Conservation (phyloP, 805 yeast species). For the Metschnikowia matae region DNA sequence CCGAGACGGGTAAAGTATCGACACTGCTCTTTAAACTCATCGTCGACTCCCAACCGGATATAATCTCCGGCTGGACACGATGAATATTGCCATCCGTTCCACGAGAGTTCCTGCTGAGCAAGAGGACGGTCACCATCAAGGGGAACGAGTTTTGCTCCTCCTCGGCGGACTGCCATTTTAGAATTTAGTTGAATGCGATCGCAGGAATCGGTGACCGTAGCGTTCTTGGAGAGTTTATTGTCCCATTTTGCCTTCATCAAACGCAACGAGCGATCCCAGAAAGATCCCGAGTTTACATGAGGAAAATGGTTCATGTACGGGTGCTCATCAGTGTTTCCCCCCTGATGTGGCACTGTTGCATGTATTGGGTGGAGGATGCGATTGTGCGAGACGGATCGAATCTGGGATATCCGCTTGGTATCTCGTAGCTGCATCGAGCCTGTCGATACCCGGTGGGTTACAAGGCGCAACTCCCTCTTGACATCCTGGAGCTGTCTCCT, state of each 20-base stretch:
- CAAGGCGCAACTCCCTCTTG: neutral
- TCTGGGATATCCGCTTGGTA: neutral
- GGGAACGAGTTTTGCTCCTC: conserved; percentile 29
- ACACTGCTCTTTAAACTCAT: conserved; percentile 20
- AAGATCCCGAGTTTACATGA: no score
- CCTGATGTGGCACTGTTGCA: neutral
- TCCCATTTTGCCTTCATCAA: conserved; percentile 9
- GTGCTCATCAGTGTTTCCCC: neutral
- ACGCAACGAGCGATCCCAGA: neutral
- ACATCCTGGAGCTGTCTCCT: neutral
- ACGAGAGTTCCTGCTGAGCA: conserved; percentile 18
- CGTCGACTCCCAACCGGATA: neutral
- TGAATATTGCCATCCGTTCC: conserved; percentile 25
- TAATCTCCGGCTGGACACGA: conserved; percentile 9
- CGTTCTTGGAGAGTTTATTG: conserved; percentile 23
- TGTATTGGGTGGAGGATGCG: neutral
- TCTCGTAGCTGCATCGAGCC: neutral
- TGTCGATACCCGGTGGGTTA: neutral
- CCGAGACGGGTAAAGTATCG: conserved; percentile 44
- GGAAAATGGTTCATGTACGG: neutral
- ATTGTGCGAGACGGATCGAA: neutral
- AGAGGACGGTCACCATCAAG: conserved; percentile 22
- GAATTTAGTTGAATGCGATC: conserved; percentile 41
- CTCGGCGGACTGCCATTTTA: conserved; percentile 4
- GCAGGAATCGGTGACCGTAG: conserved; percentile 36